Base-by-base conservation (phyloP, 2,329 filamentous ascomycete species). In the Periconia digitata region DNA sequence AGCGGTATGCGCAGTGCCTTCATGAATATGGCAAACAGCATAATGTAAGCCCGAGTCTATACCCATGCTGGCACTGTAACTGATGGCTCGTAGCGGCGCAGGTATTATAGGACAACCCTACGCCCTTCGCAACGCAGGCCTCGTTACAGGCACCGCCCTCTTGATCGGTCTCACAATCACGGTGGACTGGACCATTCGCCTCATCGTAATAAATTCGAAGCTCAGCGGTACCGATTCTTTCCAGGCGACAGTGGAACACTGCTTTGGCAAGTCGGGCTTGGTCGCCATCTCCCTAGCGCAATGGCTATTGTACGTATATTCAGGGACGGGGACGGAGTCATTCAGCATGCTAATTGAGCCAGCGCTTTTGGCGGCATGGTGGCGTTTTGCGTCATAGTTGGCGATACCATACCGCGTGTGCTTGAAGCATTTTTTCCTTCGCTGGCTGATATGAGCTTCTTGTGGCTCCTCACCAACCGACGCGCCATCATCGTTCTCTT, bases 21-120 rank as follows among this genome's bases (percentile, higher is more conserved):
- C 60, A 96, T 97, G 91, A 99, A 99, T 74, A 99, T 99, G 94
- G 92, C 94, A 54, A 99, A 99, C 76, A 95, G 89, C 62, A 99
- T 99, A 70, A 96, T 99, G 73, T 76, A 57, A 58, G 73, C 15
- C 16, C 8, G 34, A 38, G 15, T 22, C 10, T 16, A 10, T 24
- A 35, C 21, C 21, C 32, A n/a, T 40, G 16, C 20, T 3, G 16
- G 1, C 0, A 4, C 16, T 18, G 13, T 13, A n/a, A 18, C 39
- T 8, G 13, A 1, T n/a, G 0, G 27, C n/a, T 32, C 40, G 46
- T 46, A 76, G 74, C 53, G 84, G 84, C 23, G 84, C 84, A 23
- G 84, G 84, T 2, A 86, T 87, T 50, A 86, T 87, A 59, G 84
- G 79, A 22, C 94, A 99, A 74, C 92, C 94, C 12, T 99, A 97